phyloP scores from a whole-genome alignment of 31 red algal species.

The Porphyra umbilicalis region DNA sequence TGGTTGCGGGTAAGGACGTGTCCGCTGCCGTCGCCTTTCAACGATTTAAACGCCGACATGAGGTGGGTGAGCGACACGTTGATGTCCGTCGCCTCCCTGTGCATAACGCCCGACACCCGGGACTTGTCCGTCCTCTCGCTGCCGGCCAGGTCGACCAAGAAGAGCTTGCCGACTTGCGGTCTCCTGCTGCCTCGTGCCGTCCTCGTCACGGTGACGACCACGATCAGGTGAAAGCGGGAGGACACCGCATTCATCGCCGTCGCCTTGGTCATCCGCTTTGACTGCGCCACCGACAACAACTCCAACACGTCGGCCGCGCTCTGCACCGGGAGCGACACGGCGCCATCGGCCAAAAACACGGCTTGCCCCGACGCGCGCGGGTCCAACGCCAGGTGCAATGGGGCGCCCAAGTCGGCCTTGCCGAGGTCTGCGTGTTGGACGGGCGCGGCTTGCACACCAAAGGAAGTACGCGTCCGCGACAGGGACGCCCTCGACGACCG shows the following conservation, averaged over 20 bases:
- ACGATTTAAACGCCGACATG: slow-evolving; percentile 16
- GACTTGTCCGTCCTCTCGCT: slow-evolving; percentile 70
- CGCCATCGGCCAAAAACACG: slow-evolving; percentile 1
- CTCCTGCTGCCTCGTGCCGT: too few relatives aligned
- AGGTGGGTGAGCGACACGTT: slow-evolving; percentile 71
- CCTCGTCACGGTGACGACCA: slow-evolving; percentile 7
- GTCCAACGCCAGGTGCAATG: slow-evolving; percentile 1
- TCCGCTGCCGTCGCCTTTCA: not conserved
- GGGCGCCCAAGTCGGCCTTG: too few relatives aligned
- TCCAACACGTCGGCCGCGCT: slow-evolving; percentile 5
- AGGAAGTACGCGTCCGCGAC: too few relatives aligned
- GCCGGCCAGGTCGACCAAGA: slow-evolving; percentile 93
- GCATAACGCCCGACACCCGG: slow-evolving; percentile 50
- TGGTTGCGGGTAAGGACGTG: slow-evolving; percentile 88
- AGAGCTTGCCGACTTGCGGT: slow-evolving; percentile 39
- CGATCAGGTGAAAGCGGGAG: slow-evolving; percentile 25
- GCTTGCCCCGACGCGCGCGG: slow-evolving; percentile 7
- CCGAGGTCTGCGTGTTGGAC: too few relatives aligned
- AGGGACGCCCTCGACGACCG: too few relatives aligned
- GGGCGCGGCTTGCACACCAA: too few relatives aligned
- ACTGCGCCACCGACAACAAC: slow-evolving; percentile 8
- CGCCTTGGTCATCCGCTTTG: not conserved
- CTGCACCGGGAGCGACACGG: slow-evolving; percentile 3
- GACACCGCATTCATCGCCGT: slow-evolving; percentile 45
- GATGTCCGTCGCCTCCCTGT: slow-evolving; percentile 81